Evolutionary conservation across 2,329 filamentous ascomycete species (phyloP).

Genomic region (Ceratocystis alfenasii): DNA sequence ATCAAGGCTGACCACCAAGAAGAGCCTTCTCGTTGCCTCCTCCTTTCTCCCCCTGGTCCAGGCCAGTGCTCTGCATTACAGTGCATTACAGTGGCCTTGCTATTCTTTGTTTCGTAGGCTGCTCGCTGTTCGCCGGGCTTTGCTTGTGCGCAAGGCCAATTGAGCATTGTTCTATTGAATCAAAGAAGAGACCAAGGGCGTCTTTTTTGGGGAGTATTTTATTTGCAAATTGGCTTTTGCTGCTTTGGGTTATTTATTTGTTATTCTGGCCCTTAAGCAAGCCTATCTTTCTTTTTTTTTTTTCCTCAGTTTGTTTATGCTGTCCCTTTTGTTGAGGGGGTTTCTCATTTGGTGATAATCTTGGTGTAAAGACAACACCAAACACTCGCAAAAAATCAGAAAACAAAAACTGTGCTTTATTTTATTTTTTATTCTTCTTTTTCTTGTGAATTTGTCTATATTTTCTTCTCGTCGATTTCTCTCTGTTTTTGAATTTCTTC

Average conservation of each 20-base stretch:
- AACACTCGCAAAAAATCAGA: not conserved
- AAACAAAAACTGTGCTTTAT: not conserved
- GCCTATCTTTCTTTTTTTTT: not conserved
- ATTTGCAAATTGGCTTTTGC: conserved; percentile 13
- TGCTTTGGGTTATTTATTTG: conserved; percentile 21
- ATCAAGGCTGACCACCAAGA: not conserved
- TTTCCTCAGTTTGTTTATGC: not conserved
- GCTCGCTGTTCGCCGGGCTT: not conserved
- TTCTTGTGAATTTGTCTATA: not conserved
- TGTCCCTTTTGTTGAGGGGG: not conserved
- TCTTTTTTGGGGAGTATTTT: not conserved
- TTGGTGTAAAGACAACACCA: not conserved
- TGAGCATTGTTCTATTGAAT: conserved; percentile 1
- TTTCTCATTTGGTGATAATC: not conserved
- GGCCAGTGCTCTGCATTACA: conserved; percentile 12
- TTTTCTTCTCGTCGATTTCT: not conserved
- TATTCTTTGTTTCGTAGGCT: not conserved
- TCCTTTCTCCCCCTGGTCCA: not conserved
- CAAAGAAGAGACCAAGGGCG: not conserved
- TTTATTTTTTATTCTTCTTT: conserved; percentile 5
- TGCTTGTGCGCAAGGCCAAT: not conserved
- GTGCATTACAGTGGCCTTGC: conserved; percentile 4
- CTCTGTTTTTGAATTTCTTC: not conserved
- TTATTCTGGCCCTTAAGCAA: conserved; percentile 15
- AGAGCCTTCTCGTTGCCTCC: not conserved